A percentile compares a stretch with the other conserved stretches of the same genome.
phyloP scores from a whole-genome alignment of 306 rosid genomes.

The Notholithocarpus densiflorus region DNA sequence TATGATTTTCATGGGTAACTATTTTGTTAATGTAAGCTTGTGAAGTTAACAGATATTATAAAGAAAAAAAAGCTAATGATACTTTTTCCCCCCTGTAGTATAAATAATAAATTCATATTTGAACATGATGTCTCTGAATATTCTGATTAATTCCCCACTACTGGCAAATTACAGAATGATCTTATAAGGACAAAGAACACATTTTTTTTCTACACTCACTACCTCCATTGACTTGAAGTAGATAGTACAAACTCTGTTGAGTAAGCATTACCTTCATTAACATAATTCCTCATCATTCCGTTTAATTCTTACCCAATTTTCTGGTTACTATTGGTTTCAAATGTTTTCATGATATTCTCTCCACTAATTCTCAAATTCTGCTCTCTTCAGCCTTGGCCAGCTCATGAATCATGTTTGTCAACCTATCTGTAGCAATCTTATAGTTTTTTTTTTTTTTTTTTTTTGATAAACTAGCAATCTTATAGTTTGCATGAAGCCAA shows the following conservation, averaged over 20 bases:
- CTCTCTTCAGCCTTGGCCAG: conserved; percentile 5
- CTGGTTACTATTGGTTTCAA: background rate
- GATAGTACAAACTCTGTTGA: background rate
- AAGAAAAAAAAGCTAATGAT: too few relatives aligned
- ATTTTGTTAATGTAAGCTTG: background rate
- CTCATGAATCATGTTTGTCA: background rate
- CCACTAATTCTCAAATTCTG: background rate
- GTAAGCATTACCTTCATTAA: background rate
- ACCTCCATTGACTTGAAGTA: background rate
- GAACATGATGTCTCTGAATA: background rate
- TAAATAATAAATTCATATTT: background rate
- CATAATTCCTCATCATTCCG: background rate
- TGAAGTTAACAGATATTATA: background rate
- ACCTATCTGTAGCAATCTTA: background rate
- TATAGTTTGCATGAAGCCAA: background rate
- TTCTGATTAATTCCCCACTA: background rate
- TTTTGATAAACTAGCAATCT: background rate
- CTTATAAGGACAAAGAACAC: background rate
- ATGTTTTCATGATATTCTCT: background rate
- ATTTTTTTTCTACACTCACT: background rate
- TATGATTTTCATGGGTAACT: background rate
- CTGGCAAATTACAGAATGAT: background rate
- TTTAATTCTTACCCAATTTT: background rate
- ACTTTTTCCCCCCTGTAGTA: background rate
- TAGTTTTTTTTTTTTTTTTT: background rate